Evolutionary conservation across 1,284 basidiomycete species (phyloP).

Genomic region (Hymenochaete sp.): DNA sequence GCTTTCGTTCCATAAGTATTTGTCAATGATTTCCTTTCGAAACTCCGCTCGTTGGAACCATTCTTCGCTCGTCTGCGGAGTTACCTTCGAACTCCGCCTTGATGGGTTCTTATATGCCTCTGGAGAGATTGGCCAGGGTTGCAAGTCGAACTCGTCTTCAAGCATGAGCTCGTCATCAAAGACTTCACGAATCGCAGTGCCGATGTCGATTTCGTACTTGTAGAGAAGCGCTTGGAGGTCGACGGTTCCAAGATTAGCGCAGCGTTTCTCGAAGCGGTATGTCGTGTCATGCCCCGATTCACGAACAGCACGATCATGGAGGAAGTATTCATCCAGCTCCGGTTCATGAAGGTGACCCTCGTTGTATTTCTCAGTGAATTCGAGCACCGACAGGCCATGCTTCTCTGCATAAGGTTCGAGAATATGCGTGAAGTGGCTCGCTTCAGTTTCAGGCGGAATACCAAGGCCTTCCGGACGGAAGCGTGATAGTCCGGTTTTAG

Average conservation of each 20-base stretch:
- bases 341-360: slow-evolving; percentile 79
- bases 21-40: slow-evolving; percentile 80
- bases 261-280: slow-evolving; percentile 93
- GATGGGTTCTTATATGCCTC: slow-evolving; percentile 59
- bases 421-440: slow-evolving; percentile 95
- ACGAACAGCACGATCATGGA: slow-evolving; percentile 92
- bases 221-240: slow-evolving; percentile 86
- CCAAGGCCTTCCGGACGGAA: slow-evolving; percentile 93
- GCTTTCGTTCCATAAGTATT: slow-evolving; percentile 95
- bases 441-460: slow-evolving; percentile 97
- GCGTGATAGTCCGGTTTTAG: slow-evolving; percentile 86
- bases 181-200: slow-evolving; percentile 87
- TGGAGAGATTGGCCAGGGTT: slow-evolving; percentile 84
- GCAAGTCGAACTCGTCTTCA: slow-evolving; percentile 84
- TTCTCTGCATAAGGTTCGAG: slow-evolving; percentile 91
- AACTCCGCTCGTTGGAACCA: slow-evolving; percentile 87
- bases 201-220: slow-evolving; percentile 95
- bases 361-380: slow-evolving; percentile 97
- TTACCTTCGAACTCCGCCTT: slow-evolving; percentile 55
- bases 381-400: slow-evolving; percentile 90
- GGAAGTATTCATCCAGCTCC: slow-evolving; percentile 91
- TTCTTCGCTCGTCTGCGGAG: slow-evolving; percentile 68
- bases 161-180: slow-evolving; percentile 88
- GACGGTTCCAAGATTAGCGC: slow-evolving; percentile 93
- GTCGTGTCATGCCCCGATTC: slow-evolving; percentile 97